Evolutionary conservation across 495 filamentous ascomycete species (phyloP), one percentile per base, ranked within the genome.

Genomic region (Tuber melanosporum): DNA sequence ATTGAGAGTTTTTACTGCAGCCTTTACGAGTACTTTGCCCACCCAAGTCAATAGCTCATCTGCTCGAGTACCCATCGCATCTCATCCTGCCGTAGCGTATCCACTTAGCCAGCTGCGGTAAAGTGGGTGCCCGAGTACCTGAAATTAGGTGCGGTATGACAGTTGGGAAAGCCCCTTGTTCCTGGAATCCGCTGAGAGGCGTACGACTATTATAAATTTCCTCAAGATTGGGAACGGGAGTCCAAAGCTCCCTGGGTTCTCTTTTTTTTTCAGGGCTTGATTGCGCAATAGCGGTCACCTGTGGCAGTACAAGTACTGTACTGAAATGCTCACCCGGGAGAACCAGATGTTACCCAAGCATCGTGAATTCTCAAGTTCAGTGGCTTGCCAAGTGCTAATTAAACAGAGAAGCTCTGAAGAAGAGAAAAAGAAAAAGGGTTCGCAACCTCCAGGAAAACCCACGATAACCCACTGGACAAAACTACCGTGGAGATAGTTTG

Each of bases 321-420:
- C 52, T 62, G 52, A 26, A 62, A 62, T n/a, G n/a, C 26, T 62
- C 52, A n/a, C 52, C 26, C 49, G 6, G 49, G 22, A 52, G 22
- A 52, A 52, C 3, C 47, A 49, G 47, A 49, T 49, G 46, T 49
- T 49, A 22, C 44, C 14, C 44, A 1, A 1, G 44, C 14, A 45
- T 10, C 2, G 15, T 19, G 49, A 52, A 52, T n/a, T n/a, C 49
- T 10, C 52, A 26, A 26, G 52, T 15, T 62, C 52, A 26, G 52
- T 62, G 52, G 52, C 52, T 62, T 62, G 52, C 52, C 52, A 62
- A 62, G 52, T 62, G 52, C 52, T 62, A 62, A 62, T 62, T 62
- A 62, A 62, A 62, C 45, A 47, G 45, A n/a, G 46, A 12, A 26
- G n/a, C 10, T 62, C 10, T 14, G 52, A 26, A 57, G 49, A 17